Evolutionary conservation across 2,329 filamentous ascomycete species (phyloP).

Genomic region (Reticulascus tulasneorum): DNA sequence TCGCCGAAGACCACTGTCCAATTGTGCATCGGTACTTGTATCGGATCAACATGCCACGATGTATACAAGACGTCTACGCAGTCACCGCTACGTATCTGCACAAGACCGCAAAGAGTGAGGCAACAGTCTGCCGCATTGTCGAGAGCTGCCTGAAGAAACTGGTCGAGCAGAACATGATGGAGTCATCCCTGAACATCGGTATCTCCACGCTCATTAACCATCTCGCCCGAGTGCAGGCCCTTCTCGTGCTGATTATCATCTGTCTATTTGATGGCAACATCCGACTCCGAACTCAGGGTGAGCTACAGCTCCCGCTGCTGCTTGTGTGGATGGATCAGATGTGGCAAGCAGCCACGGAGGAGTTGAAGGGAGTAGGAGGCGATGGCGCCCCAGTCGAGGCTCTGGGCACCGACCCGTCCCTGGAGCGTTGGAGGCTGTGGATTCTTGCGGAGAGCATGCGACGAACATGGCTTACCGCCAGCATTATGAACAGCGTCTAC

Average conservation of each 20-base stretch:
- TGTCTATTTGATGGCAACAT: constrained; percentile 20
- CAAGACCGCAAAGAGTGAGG: constrained; percentile 18
- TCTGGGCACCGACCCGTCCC: neutral
- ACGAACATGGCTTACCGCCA: constrained; percentile 21
- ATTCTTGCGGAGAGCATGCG: constrained; percentile 25
- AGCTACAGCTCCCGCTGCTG: constrained; percentile 14
- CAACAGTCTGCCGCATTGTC: constrained; percentile 16
- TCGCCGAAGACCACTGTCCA: constrained; percentile 17
- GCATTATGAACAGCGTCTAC: constrained; percentile 16
- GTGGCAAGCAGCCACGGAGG: constrained; percentile 11
- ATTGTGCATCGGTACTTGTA: constrained; percentile 23
- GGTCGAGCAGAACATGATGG: constrained; percentile 15
- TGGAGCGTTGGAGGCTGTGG: constrained; percentile 22
- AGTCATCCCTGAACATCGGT: constrained; percentile 1
- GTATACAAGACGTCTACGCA: constrained; percentile 21
- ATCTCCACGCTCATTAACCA: constrained; percentile 11
- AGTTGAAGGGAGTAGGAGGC: no score
- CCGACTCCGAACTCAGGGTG: constrained; percentile 16
- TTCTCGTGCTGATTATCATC: constrained; percentile 18
- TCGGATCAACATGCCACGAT: constrained; percentile 15
- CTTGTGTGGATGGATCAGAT: constrained; percentile 13
- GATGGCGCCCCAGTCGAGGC: no score
- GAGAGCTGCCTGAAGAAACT: no score
- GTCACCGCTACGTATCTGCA: constrained; percentile 16
- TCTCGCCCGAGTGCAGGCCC: constrained; percentile 18